Evolutionary conservation across 441 rosid species (phyloP).

Genomic region (Erodium moschatum): DNA sequence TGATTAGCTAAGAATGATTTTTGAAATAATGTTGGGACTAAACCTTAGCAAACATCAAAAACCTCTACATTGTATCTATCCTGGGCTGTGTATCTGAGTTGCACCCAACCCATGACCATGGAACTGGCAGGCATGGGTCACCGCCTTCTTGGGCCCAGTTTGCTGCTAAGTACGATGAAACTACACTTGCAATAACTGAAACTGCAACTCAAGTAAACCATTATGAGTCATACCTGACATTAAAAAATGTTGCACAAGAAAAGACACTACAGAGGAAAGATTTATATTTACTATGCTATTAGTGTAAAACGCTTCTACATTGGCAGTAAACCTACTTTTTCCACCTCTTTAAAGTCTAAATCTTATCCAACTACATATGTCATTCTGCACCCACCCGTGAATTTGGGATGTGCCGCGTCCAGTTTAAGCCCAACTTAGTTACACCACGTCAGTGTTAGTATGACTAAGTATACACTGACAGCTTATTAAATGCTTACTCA

Average conservation of each 20-base stretch:
- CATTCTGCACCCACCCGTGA: neutral
- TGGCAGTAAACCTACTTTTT: neutral
- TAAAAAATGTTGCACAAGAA: neutral
- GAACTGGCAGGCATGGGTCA: slow-evolving; percentile 87
- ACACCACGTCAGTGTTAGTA: no score
- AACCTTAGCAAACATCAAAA: slow-evolving; percentile 17
- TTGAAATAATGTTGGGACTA: slow-evolving; percentile 4
- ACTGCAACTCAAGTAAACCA: slow-evolving; percentile 43
- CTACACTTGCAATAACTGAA: slow-evolving; percentile 38
- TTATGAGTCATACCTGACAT: slow-evolving; percentile 14
- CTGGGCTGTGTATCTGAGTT: slow-evolving; percentile 54
- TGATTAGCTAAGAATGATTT: neutral
- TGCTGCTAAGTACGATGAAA: slow-evolving; percentile 41
- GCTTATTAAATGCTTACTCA: neutral
- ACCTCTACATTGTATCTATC: slow-evolving; percentile 52
- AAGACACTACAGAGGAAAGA: neutral
- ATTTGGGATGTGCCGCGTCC: neutral
- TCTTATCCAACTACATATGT: neutral
- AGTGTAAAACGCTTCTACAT: no score
- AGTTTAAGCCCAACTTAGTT: neutral
- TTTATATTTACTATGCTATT: neutral
- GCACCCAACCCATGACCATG: slow-evolving; percentile 89
- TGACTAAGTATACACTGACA: neutral
- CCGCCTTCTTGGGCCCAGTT: slow-evolving; percentile 94
- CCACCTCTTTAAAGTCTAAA: neutral